Base-by-base conservation (phyloP, 2,329 filamentous ascomycete species). In the Fusarium begoniae region DNA sequence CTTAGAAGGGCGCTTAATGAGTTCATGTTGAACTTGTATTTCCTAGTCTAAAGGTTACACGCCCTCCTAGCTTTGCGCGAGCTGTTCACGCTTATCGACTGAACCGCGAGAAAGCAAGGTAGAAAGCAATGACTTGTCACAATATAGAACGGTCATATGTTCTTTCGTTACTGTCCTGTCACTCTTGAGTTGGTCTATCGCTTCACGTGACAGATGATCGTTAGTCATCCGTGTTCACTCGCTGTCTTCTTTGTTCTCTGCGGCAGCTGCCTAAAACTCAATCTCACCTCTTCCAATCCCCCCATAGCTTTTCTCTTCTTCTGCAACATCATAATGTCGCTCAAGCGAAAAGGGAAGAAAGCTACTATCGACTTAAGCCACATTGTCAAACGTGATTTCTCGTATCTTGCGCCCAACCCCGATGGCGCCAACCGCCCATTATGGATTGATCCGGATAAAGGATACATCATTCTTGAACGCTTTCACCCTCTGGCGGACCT, bases 371-470 rank as follows among this genome's bases (percentile, higher is more conserved):
- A 51, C 17, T 0, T 35, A 0, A 35, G 48, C 0, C 1, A 35
- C 12, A 24, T 35, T 1, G 9, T 51, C 8, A 35, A 85, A 77
- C 78, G 84, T 80, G 95, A 99, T 82, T 96, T 96, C 81, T 95
- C 94, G 48, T 93, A 92, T 74, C 87, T 98, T 40, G 86, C 98
- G 74, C 98, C 98, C 82, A 90, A 92, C 5, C n/a, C 41, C 7
- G 96, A 98, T 81, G 94, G 97, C 84, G 90, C 92, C 71, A 94
- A 95, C 79, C 92, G 96, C 14, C 96, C 96, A 17, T 87, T 98
- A 66, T 98, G 95, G 94, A 96, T 99, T 76, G 95, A 98, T 80
- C 94, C 95, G 4, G 86, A 92, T 45, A 93, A 93, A 80, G 95
- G 94, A 44, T 91, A 92, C 72, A 96, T 98, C 79, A 96, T 97